Percentiles rank a stretch among this genome's conserved stretches.
Conservation (phyloP, 208 protist genomes). For the Novymonas esmeraldas region DNA sequence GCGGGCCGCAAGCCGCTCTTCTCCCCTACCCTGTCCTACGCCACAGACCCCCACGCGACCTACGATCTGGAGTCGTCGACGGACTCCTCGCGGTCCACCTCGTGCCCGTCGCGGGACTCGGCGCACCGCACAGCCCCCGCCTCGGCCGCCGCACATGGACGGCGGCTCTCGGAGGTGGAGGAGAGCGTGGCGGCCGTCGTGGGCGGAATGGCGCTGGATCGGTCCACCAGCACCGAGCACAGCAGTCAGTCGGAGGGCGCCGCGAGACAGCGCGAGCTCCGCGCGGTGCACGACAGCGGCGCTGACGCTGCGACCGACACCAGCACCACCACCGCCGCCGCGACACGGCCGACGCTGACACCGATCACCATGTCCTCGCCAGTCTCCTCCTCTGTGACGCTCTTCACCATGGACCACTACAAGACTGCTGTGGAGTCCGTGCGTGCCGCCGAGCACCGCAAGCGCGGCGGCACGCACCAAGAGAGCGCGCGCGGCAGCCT, state of each 20-base stretch:
- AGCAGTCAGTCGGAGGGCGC: too few relatives aligned
- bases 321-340: not conserved
- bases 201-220: not conserved
- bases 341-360: not conserved
- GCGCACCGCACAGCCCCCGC: not conserved
- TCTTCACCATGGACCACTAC: slow-evolving; percentile 38
- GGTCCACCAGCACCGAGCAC: not conserved
- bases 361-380: slow-evolving; percentile 12
- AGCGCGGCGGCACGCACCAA: slow-evolving; percentile 25
- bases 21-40: not conserved
- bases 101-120: not conserved
- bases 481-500: slow-evolving; percentile 33
- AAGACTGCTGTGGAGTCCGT: slow-evolving; percentile 31
- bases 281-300: slow-evolving; percentile 7
- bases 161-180: not conserved
- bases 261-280: too few relatives aligned
- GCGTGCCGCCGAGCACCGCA: slow-evolving; percentile 24
- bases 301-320: too few relatives aligned
- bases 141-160: not conserved
- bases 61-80: slow-evolving; percentile 20
- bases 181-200: not conserved
- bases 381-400: slow-evolving; percentile 11
- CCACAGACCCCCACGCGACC: slow-evolving; percentile 12
- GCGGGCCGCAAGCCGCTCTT: not conserved
- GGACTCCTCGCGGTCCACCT: not conserved